These are phyloP conservation scores for Cystobasidium ongulense DNA, from an alignment of 768 basidiomycete genomes.

Conservation along the genomic window DNA sequence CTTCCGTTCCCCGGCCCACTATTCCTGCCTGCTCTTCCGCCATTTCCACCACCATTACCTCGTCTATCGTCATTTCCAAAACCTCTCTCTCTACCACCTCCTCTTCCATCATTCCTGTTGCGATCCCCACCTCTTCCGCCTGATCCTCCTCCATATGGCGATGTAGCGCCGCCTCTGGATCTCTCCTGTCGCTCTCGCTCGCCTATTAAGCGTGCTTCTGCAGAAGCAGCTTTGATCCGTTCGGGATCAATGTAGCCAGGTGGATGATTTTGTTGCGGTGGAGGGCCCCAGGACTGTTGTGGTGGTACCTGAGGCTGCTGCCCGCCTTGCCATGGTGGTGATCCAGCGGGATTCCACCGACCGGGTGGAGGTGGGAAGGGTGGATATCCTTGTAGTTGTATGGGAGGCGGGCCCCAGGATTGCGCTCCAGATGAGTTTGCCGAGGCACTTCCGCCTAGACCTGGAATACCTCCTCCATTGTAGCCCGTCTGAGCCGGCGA, in stretches of 20 bases:
- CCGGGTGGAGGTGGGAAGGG: background rate
- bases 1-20: background rate
- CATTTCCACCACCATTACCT: background rate
- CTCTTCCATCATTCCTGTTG: conserved; percentile 8
- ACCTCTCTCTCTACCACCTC: background rate
- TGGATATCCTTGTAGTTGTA: background rate
- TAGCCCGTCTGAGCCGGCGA: background rate
- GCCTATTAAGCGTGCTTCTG: background rate
- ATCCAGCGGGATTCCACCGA: conserved; percentile 1
- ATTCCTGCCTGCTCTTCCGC: background rate
- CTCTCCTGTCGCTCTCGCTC: background rate
- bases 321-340: conserved; percentile 19
- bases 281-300: background rate
- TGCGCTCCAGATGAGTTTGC: background rate
- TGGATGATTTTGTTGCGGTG: background rate
- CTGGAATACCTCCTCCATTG: background rate
- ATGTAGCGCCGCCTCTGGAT: background rate
- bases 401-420: background rate
- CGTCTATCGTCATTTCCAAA: conserved; percentile 2
- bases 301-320: background rate
- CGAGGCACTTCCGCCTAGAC: background rate
- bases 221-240: conserved; percentile 16
- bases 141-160: background rate
- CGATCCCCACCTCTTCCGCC: background rate
- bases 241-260: conserved; percentile 22